phyloP scores from a whole-genome alignment of 331 rosid genomes.

The Quercus lobata region DNA sequence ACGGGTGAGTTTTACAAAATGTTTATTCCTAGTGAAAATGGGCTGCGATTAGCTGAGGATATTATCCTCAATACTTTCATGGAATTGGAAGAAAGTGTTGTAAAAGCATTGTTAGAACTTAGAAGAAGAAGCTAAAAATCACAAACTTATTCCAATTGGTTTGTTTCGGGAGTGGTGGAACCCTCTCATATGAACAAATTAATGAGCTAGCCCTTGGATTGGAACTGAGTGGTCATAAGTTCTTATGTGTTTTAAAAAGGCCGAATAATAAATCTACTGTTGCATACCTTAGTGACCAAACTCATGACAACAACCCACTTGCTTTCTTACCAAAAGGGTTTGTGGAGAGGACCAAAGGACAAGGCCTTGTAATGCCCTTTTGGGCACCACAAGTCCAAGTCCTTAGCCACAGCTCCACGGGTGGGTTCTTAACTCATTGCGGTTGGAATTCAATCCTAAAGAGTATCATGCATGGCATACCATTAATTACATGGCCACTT shows the following conservation, averaged over 20 bases:
- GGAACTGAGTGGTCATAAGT: slow-evolving; percentile 21
- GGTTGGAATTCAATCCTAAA: slow-evolving; percentile 27
- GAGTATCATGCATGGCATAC: slow-evolving; percentile 12
- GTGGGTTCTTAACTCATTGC: slow-evolving; percentile 25
- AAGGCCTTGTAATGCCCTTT: slow-evolving; percentile 27
- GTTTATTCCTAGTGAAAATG: slow-evolving; percentile 9
- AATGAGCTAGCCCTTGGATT: slow-evolving; percentile 37
- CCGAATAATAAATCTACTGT: neutral
- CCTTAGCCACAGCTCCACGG: slow-evolving; percentile 10
- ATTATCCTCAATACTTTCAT: slow-evolving; percentile 27
- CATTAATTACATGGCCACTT: slow-evolving; percentile 28
- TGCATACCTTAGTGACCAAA: neutral
- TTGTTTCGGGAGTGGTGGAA: slow-evolving; percentile 41
- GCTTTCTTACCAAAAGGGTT: slow-evolving; percentile 9
- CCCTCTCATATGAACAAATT: slow-evolving; percentile 26
- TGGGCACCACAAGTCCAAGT: slow-evolving; percentile 39
- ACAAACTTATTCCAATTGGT: slow-evolving; percentile 25
- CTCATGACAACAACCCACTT: neutral
- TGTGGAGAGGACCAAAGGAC: slow-evolving; percentile 28
- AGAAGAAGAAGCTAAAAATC: slow-evolving; percentile 6
- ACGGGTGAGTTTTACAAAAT: slow-evolving; percentile 1
- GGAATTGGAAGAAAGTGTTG: slow-evolving; percentile 25
- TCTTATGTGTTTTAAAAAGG: slow-evolving; percentile 28
- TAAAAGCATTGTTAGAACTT: slow-evolving; percentile 1
- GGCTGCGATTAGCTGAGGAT: slow-evolving; percentile 14